Conservation (phyloP, 2,329 filamentous ascomycete genomes). For the Nemania diffusa region DNA sequence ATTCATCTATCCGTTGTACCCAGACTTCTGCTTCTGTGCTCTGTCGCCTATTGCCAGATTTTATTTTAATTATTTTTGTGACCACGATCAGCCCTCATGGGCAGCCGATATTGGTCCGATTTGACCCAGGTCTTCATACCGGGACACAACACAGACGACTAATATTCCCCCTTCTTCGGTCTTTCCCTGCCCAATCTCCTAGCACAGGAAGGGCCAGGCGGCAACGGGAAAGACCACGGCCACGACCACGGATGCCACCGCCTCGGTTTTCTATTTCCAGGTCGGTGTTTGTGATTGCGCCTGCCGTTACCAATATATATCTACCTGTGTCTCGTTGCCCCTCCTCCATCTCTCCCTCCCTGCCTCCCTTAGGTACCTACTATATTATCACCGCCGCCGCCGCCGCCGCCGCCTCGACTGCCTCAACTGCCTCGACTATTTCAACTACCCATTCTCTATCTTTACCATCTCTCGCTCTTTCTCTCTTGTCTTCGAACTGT, state of each 20-base stretch:
- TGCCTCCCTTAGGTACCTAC: background rate
- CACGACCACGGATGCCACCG: slow-evolving; percentile 7
- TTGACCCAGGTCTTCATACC: slow-evolving; percentile 28
- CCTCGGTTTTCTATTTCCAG: slow-evolving; percentile 11
- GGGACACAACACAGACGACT: slow-evolving; percentile 28
- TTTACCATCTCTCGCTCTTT: slow-evolving; percentile 10
- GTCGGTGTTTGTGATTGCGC: background rate
- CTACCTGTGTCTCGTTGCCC: background rate
- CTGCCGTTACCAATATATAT: background rate
- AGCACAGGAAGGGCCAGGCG: slow-evolving; percentile 22
- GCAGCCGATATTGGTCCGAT: slow-evolving; percentile 39
- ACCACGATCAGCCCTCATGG: slow-evolving; percentile 27
- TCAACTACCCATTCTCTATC: background rate
- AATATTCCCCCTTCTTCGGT: slow-evolving; percentile 9
- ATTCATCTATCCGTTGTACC: slow-evolving; percentile 5
- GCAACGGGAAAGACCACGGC: slow-evolving; percentile 22
- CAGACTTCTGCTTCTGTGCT: slow-evolving; percentile 16
- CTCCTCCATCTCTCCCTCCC: background rate
- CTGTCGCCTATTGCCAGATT: slow-evolving; percentile 11
- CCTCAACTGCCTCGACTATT: too few relatives aligned
- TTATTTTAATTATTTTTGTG: slow-evolving; percentile 30
- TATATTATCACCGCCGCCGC: background rate
- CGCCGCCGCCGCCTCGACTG: background rate
- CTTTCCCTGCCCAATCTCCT: slow-evolving; percentile 34
- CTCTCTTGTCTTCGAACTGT: slow-evolving; percentile 1